Conservation (phyloP, 306 rosid genomes). For the Sechiopsis laciniata region DNA sequence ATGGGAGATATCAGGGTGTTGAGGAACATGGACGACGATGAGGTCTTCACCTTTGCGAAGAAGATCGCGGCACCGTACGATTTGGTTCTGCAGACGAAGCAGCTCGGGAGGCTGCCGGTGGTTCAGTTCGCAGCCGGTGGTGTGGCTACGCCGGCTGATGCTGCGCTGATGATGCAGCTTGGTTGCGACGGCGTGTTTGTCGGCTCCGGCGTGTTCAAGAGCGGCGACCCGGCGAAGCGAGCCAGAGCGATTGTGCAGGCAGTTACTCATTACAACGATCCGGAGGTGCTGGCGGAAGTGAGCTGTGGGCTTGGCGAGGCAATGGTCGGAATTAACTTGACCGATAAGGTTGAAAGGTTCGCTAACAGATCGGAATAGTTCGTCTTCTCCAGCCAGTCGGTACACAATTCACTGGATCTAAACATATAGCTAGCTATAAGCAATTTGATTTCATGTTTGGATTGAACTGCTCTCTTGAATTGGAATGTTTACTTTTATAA, state of each 20-base stretch:
- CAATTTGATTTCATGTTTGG: constrained; percentile 2
- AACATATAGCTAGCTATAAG: constrained; percentile 15
- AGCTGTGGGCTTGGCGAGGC: constrained; percentile 92
- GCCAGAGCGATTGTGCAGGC: constrained; percentile 91
- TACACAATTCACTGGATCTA: not conserved
- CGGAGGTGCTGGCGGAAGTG: constrained; percentile 63
- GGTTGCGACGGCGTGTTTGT: constrained; percentile 89
- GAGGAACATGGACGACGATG: constrained; percentile 84
- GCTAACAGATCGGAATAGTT: constrained; percentile 59
- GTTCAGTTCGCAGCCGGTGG: constrained; percentile 91
- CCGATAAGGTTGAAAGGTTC: constrained; percentile 68
- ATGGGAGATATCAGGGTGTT: constrained; percentile 71
- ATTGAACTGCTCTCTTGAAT: not conserved
- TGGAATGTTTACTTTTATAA: not conserved
- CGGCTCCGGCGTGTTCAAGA: constrained; percentile 87
- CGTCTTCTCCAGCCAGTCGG: not conserved
- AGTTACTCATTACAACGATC: constrained; percentile 77
- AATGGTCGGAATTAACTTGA: constrained; percentile 77
- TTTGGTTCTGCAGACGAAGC: constrained; percentile 83
- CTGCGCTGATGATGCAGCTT: constrained; percentile 87
- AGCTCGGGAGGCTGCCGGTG: constrained; percentile 79
- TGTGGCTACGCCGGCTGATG: constrained; percentile 88
- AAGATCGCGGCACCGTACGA: constrained; percentile 81
- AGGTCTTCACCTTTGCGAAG: constrained; percentile 71
- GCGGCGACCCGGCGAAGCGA: constrained; percentile 81